phyloP scores from a whole-genome alignment of 1,139 yeast genomes.

The Yamadazyma aaseri region DNA sequence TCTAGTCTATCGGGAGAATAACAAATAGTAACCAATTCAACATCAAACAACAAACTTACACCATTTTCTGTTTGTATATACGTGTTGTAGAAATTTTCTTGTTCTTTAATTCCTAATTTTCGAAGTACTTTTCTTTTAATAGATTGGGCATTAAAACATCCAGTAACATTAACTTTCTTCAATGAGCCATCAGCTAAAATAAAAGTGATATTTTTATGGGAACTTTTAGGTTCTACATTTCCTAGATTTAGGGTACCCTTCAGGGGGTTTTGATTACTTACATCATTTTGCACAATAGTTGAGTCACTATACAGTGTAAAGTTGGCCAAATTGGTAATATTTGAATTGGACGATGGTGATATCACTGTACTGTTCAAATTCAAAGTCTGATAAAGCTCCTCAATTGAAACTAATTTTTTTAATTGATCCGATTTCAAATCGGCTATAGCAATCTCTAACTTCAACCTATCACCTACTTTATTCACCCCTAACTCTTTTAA shows the following conservation, averaged over 20 bases:
- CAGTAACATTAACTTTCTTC: constrained; percentile 69
- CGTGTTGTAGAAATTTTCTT: constrained; percentile 42
- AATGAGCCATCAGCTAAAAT: constrained; percentile 77
- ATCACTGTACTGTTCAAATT: constrained; percentile 16
- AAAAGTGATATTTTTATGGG: constrained; percentile 55
- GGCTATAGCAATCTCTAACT: constrained; percentile 55
- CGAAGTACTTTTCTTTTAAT: constrained; percentile 71
- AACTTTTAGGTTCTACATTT: constrained; percentile 24
- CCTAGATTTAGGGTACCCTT: constrained; percentile 5
- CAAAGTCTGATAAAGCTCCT: constrained; percentile 27
- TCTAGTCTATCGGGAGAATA: constrained; percentile 72
- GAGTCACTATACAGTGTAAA: constrained; percentile 10
- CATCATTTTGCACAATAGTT: constrained; percentile 16
- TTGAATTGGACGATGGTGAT: constrained; percentile 10
- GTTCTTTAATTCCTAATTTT: constrained; percentile 51
- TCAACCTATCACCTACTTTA: constrained; percentile 79
- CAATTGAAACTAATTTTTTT: constrained; percentile 30
- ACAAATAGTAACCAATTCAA: constrained; percentile 79
- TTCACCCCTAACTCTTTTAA: constrained; percentile 72
- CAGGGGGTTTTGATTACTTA: constrained; percentile 6
- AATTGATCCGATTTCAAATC: constrained; percentile 39
- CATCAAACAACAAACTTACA: constrained; percentile 64
- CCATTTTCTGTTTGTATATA: constrained; percentile 29
- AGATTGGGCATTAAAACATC: constrained; percentile 78
- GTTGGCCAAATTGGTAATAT: constrained; percentile 7